Evolutionary conservation across 768 basidiomycete genomes (phyloP).

Genomic region (Tylopilus plumbeoviolaceoides): DNA sequence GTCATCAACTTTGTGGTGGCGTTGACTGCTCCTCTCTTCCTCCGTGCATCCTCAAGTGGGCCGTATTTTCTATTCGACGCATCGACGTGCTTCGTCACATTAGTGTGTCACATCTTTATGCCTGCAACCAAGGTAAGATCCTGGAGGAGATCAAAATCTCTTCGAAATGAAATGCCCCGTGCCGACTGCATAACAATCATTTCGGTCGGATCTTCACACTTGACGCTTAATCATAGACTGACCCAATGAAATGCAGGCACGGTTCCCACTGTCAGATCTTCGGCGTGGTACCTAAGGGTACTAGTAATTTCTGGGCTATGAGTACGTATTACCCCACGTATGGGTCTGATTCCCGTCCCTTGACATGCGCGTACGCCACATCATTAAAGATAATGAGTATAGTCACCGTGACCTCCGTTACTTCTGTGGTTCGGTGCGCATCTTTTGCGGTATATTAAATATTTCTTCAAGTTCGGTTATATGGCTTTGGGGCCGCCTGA

Average conservation of each 20-base stretch:
- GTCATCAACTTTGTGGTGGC: conserved; percentile 42
- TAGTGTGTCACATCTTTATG: conserved; percentile 37
- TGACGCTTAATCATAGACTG: neutral
- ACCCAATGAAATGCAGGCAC: neutral
- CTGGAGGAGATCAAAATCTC: conserved; percentile 40
- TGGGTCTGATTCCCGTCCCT: no score
- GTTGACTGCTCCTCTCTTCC: conserved; percentile 44
- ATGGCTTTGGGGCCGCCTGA: no score
- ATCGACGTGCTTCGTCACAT: conserved; percentile 34
- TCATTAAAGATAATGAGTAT: no score
- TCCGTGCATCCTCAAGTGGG: conserved; percentile 39
- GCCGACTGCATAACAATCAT: neutral
- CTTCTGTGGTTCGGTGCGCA: no score
- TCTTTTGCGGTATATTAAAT: no score
- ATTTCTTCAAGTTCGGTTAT: no score
- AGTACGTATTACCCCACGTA: neutral
- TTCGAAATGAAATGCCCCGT: conserved; percentile 26
- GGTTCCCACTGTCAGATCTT: neutral
- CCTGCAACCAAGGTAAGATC: conserved; percentile 43
- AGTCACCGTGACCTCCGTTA: no score
- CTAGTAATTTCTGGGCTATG: no score
- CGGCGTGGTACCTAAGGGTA: neutral
- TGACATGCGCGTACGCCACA: no score
- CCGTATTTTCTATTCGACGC: conserved; percentile 46
- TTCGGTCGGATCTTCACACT: neutral